phyloP scores from a whole-genome alignment of 305 asterid genomes.

The Fraxinus floribunda region DNA sequence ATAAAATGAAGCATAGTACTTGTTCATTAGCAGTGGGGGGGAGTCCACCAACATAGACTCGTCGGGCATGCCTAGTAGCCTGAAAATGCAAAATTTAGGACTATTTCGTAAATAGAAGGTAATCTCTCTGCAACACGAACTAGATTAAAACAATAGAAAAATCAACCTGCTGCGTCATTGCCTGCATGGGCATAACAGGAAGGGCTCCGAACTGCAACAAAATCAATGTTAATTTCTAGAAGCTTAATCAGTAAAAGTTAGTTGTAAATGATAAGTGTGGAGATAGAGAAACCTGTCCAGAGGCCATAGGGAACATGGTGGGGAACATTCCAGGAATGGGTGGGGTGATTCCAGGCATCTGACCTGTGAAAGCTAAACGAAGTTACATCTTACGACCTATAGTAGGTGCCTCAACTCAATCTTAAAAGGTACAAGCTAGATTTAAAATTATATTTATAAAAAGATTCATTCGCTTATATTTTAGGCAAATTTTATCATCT shows the following conservation, averaged over 20 bases:
- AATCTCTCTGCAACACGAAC: neutral
- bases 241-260: slow-evolving; percentile 10
- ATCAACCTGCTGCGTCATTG: slow-evolving; percentile 98
- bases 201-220: slow-evolving; percentile 70
- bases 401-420: slow-evolving; percentile 20
- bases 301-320: slow-evolving; percentile 65
- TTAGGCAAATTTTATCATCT: slow-evolving; percentile 21
- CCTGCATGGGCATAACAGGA: slow-evolving; percentile 85
- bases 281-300: slow-evolving; percentile 63
- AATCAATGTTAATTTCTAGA: slow-evolving; percentile 13
- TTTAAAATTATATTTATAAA: slow-evolving; percentile 7
- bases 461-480: slow-evolving; percentile 12
- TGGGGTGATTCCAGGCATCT: slow-evolving; percentile 63
- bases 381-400: slow-evolving; percentile 32
- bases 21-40: slow-evolving; percentile 95
- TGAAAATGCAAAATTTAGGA: slow-evolving; percentile 35
- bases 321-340: slow-evolving; percentile 78
- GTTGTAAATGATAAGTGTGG: neutral
- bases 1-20: slow-evolving; percentile 38
- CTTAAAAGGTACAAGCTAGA: slow-evolving; percentile 20
- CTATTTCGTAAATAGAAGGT: neutral
- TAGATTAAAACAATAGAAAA: slow-evolving; percentile 10
- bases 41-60: slow-evolving; percentile 98
- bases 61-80: slow-evolving; percentile 97
- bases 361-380: slow-evolving; percentile 57